A percentile compares a stretch with the other conserved stretches of the same genome.
Conservation (phyloP, 75 land plant species). For the Ceratopteris richardii region DNA sequence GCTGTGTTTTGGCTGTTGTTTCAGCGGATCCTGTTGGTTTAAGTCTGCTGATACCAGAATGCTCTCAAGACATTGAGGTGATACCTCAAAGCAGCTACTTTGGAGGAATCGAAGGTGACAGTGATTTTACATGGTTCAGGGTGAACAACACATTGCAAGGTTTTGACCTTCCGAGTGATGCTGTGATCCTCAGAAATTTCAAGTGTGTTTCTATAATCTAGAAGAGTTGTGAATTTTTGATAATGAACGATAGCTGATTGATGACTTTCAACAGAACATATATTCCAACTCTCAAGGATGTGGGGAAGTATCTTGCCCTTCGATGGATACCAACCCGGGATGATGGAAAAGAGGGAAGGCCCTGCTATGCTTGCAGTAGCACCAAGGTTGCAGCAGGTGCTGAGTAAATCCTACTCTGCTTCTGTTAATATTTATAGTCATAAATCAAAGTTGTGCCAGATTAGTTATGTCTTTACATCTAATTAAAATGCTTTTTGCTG, state of each 20-base stretch:
- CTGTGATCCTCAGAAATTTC: conserved; percentile 29
- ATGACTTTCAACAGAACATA: conserved; percentile 41
- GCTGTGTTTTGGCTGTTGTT: background rate
- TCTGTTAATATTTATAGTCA: background rate
- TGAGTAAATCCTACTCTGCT: too few species aligned
- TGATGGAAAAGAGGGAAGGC: conserved; percentile 74
- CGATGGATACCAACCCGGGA: conserved; percentile 78
- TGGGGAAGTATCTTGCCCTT: conserved; percentile 65
- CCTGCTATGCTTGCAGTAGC: conserved; percentile 59
- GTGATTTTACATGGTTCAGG: conserved; percentile 74
- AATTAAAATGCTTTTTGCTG: too few species aligned
- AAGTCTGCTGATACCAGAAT: conserved; percentile 60
- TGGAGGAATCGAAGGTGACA: conserved; percentile 75
- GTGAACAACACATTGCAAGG: conserved; percentile 32
- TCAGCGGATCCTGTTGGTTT: conserved; percentile 74
- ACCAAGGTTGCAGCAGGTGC: conserved; percentile 53
- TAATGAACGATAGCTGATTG: too few species aligned
- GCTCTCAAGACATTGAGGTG: conserved; percentile 59
- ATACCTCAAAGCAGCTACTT: conserved; percentile 65
- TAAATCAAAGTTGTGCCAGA: background rate
- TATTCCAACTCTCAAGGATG: conserved; percentile 79
- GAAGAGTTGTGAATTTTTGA: too few species aligned
- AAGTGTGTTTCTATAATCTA: conserved; percentile 26
- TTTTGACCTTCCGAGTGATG: conserved; percentile 33
- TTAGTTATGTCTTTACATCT: conserved; percentile 1